Conservation (phyloP, 768 basidiomycete species). For the Termitomyces titanicus region DNA sequence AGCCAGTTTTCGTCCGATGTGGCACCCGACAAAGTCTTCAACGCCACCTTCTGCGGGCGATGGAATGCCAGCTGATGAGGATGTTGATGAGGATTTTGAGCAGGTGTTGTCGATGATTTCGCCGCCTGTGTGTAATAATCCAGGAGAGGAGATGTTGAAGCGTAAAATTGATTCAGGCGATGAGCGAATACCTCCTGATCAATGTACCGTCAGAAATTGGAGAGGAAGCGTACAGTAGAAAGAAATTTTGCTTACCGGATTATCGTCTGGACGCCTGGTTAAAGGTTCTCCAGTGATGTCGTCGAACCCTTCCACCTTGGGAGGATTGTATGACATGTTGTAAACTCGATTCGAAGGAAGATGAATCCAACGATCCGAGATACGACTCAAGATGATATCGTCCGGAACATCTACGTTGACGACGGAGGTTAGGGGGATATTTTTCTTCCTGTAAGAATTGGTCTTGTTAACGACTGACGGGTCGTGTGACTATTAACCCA, state of each 20-base stretch:
- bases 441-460: slow-evolving; percentile 44
- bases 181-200: slow-evolving; percentile 72
- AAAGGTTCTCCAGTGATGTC: slow-evolving; percentile 86
- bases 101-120: slow-evolving; percentile 24
- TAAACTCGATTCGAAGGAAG: slow-evolving; percentile 86
- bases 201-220: not conserved
- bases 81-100: slow-evolving; percentile 35
- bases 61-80: slow-evolving; percentile 50
- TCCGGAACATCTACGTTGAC: slow-evolving; percentile 90
- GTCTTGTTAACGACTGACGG: not conserved
- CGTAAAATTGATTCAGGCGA: slow-evolving; percentile 74
- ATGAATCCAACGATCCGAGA: slow-evolving; percentile 90
- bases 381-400: slow-evolving; percentile 77
- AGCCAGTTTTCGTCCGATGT: slow-evolving; percentile 94
- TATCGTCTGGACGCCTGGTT: slow-evolving; percentile 87
- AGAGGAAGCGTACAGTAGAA: not conserved
- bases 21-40: slow-evolving; percentile 62
- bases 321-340: slow-evolving; percentile 85
- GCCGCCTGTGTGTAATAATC: slow-evolving; percentile 47
- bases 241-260: slow-evolving; percentile 55
- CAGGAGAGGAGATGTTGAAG: slow-evolving; percentile 78
- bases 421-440: slow-evolving; percentile 70
- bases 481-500: slow-evolving; percentile 29
- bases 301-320: slow-evolving; percentile 74
- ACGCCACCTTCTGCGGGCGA: slow-evolving; percentile 39